Conservation (phyloP, 768 basidiomycete genomes). For the Xerocomellus intermedius region DNA sequence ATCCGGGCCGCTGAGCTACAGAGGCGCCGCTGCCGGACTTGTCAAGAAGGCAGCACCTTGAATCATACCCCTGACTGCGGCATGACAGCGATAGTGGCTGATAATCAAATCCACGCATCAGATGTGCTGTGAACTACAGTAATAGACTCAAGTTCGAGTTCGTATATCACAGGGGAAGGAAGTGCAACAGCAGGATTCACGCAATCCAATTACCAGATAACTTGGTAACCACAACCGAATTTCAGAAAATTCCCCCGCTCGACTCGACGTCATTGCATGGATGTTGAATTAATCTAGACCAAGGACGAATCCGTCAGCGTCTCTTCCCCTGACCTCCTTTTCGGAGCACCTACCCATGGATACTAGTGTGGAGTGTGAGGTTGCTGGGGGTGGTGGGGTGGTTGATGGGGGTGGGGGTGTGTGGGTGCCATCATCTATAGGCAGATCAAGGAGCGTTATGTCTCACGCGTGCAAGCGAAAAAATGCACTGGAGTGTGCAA, state of each 20-base stretch:
- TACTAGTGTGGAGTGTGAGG: too few relatives aligned
- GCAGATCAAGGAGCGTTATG: not conserved
- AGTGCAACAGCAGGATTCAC: not conserved
- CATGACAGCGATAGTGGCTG: constrained; percentile 8
- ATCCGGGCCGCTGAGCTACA: too few relatives aligned
- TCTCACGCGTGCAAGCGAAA: not conserved
- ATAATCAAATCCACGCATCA: constrained; percentile 9
- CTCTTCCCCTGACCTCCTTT: too few relatives aligned
- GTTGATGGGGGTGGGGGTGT: too few relatives aligned
- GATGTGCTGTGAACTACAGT: not conserved
- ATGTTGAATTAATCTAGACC: not conserved
- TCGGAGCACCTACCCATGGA: too few relatives aligned
- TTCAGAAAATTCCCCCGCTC: not conserved
- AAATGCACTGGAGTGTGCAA: not conserved
- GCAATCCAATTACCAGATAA: constrained; percentile 3
- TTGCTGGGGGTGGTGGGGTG: too few relatives aligned
- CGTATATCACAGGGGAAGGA: not conserved
- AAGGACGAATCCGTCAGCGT: not conserved
- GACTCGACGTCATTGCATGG: constrained; percentile 1
- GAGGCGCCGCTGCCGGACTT: not conserved
- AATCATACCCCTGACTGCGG: constrained; percentile 15
- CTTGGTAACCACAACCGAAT: not conserved
- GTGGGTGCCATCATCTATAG: not conserved
- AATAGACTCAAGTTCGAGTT: not conserved
- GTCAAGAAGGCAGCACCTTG: not conserved